Conservation (phyloP, 768 basidiomycete species). For the Mrakia blollopis region DNA sequence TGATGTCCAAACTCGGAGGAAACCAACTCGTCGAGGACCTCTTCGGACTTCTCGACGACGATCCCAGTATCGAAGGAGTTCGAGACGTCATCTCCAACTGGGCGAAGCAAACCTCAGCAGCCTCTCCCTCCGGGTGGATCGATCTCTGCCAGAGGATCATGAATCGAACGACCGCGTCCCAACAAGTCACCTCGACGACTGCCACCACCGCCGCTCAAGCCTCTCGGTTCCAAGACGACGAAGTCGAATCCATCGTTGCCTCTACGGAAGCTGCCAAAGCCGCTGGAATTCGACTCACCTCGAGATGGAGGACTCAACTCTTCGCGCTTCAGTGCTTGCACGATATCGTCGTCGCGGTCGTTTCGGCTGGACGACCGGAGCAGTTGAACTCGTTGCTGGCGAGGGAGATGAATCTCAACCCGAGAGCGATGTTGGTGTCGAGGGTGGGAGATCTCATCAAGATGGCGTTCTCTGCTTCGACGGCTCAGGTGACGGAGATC, state of each 20-base stretch:
- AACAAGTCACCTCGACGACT: conserved; percentile 46
- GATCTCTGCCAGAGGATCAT: conserved; percentile 96
- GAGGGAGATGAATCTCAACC: conserved; percentile 36
- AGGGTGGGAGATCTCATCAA: conserved; percentile 88
- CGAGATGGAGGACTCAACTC: conserved; percentile 92
- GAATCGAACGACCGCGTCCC: conserved; percentile 82
- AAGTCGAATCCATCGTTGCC: conserved; percentile 74
- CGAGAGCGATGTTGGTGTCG: conserved; percentile 64
- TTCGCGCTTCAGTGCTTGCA: conserved; percentile 92
- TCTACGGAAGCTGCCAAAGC: conserved; percentile 18
- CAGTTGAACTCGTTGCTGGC: conserved; percentile 77
- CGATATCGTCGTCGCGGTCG: conserved; percentile 72
- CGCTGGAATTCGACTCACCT: conserved; percentile 42
- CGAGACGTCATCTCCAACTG: conserved; percentile 87
- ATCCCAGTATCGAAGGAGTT: conserved; percentile 88
- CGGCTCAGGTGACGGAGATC: conserved; percentile 93
- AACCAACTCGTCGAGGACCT: conserved; percentile 90
- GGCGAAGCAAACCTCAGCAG: conserved; percentile 87
- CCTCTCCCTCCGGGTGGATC: conserved; percentile 96
- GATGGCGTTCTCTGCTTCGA: conserved; percentile 97
- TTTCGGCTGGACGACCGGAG: conserved; percentile 66
- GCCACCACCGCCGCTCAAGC: conserved; percentile 46
- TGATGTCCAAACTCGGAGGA: conserved; percentile 88
- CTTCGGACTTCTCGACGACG: conserved; percentile 91
- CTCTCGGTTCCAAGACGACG: conserved; percentile 70